Conservation (phyloP, 352 stramenopile genomes). For the Phytopythium montanum region DNA sequence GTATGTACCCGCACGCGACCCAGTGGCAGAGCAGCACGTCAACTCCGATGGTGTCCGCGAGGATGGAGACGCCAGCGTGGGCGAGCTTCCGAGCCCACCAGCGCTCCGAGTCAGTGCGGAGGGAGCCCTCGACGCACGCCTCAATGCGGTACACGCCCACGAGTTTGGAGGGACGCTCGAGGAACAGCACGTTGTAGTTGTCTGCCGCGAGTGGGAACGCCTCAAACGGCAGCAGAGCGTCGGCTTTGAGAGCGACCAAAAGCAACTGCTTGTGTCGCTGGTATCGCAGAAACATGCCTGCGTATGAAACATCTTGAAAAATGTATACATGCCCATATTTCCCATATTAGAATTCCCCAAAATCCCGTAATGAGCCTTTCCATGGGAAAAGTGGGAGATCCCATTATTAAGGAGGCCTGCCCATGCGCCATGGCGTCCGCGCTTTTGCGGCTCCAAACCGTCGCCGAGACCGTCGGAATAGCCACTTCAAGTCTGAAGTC, state of each 20-base stretch:
- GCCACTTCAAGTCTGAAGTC: conserved; percentile 2
- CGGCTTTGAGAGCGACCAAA: conserved; percentile 44
- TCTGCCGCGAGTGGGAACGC: conserved; percentile 30
- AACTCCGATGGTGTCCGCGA: conserved; percentile 37
- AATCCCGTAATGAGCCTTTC: too few relatives aligned
- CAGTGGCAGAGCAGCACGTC: conserved; percentile 43
- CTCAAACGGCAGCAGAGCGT: conserved; percentile 52
- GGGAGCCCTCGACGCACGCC: conserved; percentile 32
- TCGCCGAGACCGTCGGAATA: neutral
- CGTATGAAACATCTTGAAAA: too few relatives aligned
- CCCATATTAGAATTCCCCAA: too few relatives aligned
- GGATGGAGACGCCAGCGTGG: conserved; percentile 47
- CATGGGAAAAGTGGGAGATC: too few relatives aligned
- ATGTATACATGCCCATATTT: too few relatives aligned
- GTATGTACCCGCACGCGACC: conserved; percentile 66
- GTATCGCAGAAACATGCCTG: too few relatives aligned
- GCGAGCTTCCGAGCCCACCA: conserved; percentile 45
- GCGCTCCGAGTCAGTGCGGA: conserved; percentile 46
- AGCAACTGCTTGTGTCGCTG: conserved; percentile 17
- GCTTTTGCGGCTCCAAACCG: neutral
- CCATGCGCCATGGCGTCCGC: too few relatives aligned
- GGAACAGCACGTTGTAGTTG: conserved; percentile 49
- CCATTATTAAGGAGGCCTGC: too few relatives aligned
- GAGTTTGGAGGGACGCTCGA: conserved; percentile 58
- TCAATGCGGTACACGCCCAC: conserved; percentile 41